Conservation (phyloP, 2,329 filamentous ascomycete species). For the Exophiala bonariae region DNA sequence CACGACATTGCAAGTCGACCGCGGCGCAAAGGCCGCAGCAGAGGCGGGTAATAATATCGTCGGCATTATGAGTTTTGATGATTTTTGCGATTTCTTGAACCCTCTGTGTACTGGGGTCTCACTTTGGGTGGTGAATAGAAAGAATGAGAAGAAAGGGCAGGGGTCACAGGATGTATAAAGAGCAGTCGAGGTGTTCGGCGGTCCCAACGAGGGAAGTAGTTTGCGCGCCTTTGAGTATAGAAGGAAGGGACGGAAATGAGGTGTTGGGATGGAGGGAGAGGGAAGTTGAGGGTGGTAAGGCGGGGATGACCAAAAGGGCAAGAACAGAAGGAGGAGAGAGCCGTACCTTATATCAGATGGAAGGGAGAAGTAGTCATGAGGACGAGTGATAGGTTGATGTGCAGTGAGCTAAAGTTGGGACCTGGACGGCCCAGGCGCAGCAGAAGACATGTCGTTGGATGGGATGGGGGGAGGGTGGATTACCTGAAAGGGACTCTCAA, state of each 20-base stretch:
- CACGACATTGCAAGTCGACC: conserved; percentile 92
- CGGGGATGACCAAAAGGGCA: conserved; percentile 31
- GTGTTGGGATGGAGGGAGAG: conserved; percentile 9
- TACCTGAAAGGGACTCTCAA: conserved; percentile 10
- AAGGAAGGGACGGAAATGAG: conserved; percentile 40
- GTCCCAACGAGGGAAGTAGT: conserved; percentile 60
- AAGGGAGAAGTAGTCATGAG: conserved; percentile 16
- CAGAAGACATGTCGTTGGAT: conserved; percentile 5
- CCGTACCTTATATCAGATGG: conserved; percentile 29
- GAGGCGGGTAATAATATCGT: conserved; percentile 91
- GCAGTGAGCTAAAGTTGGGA: conserved; percentile 25
- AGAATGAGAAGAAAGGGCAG: conserved; percentile 19
- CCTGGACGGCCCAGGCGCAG: conserved; percentile 23
- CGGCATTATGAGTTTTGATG: conserved; percentile 68
- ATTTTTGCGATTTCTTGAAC: conserved; percentile 27
- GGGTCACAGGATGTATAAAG: conserved; percentile 9
- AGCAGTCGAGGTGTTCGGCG: conserved; percentile 37
- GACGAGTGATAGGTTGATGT: conserved; percentile 25
- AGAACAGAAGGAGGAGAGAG: conserved; percentile 55
- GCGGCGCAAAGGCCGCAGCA: conserved; percentile 91
- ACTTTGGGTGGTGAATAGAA: conserved; percentile 42
- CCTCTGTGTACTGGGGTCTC: no score
- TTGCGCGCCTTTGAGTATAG: conserved; percentile 62
- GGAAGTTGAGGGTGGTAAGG: conserved; percentile 12
- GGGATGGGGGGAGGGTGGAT: conserved; percentile 13